Base-by-base conservation (phyloP, 139 green algal genomes). In the Chlorella sp. region DNA sequence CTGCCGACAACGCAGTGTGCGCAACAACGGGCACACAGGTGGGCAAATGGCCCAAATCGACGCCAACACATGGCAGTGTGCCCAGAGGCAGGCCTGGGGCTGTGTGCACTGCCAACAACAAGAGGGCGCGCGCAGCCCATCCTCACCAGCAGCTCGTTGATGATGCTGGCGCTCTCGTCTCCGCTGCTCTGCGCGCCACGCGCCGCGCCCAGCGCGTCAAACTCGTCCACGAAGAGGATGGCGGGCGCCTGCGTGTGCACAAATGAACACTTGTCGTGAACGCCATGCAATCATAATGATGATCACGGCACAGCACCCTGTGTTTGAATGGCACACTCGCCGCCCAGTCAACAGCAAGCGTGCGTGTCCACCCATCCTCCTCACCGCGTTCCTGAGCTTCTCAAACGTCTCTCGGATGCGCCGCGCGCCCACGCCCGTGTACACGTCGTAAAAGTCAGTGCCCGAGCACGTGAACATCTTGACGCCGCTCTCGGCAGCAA, bases 191-290 rank as follows among this genome's bases (percentile, higher is more conserved):
- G 71, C 50, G 69, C 75, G 36, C 79, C 77, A 59, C 90, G 80
- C 33, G 87, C 80, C 68, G 90, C 85, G 31, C 93, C 95, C 4
- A 99, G 61, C 14, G 88, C 92, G 74, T 99, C 95, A 73, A 99
- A 96, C 85, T 99, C 95, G 75, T 99, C 94, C 35, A 98, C 94
- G 85, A 99, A 99, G 32, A 99, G 83, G 77, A 99, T 94, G 79
- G 92, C 94, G 30, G 95, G 92, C 3, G 90, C 87, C 32, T 64
- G 55, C 22, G 22, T 27, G 55, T 10, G 55, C 55, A 64, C 17
- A 17, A 55, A 55, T 55, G 42, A 55, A 55, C 17, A 17, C 10
- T 10, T 55, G 42, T 10, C 42, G 42, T 55, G 10, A 55, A 55
- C n/a, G n/a, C n/a, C n/a, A n/a, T n/a, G n/a, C n/a, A n/a, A n/a